phyloP scores from a whole-genome alignment of 768 basidiomycete species.

The Pleurotus sapidus region DNA sequence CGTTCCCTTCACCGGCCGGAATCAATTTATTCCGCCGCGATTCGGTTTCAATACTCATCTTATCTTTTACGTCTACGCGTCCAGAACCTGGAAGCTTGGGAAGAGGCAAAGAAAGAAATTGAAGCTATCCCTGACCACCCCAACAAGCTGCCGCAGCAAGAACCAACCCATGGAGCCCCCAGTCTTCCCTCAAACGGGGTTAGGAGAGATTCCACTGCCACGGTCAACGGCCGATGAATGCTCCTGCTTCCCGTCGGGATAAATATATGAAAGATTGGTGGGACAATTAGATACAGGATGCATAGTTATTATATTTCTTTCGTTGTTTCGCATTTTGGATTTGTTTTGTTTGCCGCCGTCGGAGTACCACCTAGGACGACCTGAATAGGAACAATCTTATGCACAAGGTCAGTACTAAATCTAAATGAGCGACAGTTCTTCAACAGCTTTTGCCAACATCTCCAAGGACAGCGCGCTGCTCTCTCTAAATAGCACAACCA shows the following conservation, averaged over 20 bases:
- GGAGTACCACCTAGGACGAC: too few species aligned
- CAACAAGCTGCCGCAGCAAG: slow-evolving; percentile 55
- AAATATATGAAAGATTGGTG: slow-evolving; percentile 11
- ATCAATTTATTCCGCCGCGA: slow-evolving; percentile 14
- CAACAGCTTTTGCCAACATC: too few species aligned
- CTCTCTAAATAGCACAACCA: not conserved
- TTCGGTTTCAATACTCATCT: slow-evolving; percentile 6
- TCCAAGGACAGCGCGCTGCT: too few species aligned
- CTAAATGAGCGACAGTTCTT: too few species aligned
- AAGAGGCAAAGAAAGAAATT: slow-evolving; percentile 91
- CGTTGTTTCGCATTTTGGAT: not conserved
- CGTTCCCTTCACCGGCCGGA: not conserved
- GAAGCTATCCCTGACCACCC: slow-evolving; percentile 90
- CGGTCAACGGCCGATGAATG: slow-evolving; percentile 59
- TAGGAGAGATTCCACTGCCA: slow-evolving; percentile 68
- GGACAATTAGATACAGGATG: slow-evolving; percentile 8
- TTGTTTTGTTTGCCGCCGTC: not conserved
- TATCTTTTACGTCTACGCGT: not conserved
- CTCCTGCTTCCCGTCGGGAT: not conserved
- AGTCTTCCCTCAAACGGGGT: slow-evolving; percentile 29
- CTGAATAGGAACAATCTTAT: too few species aligned
- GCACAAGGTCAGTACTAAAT: too few species aligned
- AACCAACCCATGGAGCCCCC: slow-evolving; percentile 26
- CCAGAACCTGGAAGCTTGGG: slow-evolving; percentile 96
- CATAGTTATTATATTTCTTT: not conserved